Evolutionary conservation across 495 filamentous ascomycete species (phyloP).

Genomic region (Tuber brumale): DNA sequence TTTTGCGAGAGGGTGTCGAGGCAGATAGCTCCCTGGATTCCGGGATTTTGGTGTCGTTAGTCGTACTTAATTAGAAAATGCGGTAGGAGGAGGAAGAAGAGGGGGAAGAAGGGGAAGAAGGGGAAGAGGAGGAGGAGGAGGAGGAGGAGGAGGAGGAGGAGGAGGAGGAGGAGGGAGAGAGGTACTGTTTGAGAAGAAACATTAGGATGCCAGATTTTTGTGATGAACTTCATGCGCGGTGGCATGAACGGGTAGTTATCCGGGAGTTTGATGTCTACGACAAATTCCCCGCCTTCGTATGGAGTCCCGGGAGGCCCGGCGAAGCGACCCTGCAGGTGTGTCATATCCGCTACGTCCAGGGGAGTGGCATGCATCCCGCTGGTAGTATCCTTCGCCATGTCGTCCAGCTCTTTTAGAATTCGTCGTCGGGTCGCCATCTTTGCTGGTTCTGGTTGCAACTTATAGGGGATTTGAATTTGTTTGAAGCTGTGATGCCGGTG

Average conservation of each 20-base stretch:
- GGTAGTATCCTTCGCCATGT: conserved; percentile 70
- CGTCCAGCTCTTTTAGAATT: conserved; percentile 82
- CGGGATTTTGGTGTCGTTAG: background rate
- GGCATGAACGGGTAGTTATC: conserved; percentile 89
- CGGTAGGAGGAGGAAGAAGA: no score
- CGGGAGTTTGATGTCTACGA: conserved; percentile 80
- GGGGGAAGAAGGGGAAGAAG: no score
- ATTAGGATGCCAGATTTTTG: conserved; percentile 97
- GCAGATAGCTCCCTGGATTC: conserved; percentile 80
- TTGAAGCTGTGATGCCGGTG: background rate
- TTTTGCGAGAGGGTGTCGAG: conserved; percentile 83
- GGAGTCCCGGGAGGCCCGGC: conserved; percentile 85
- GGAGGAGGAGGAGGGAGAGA: conserved; percentile 21
- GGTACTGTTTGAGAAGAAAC: conserved; percentile 88
- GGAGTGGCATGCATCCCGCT: conserved; percentile 68
- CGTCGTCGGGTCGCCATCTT: conserved; percentile 77
- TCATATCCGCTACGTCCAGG: conserved; percentile 61
- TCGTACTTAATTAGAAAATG: background rate
- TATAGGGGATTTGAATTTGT: background rate
- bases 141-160: no score
- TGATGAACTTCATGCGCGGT: conserved; percentile 86
- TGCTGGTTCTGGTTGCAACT: conserved; percentile 10
- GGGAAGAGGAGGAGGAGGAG: no score
- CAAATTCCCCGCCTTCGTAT: conserved; percentile 81
- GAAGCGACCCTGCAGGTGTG: conserved; percentile 77